Evolutionary conservation across 2,329 filamentous ascomycete species (phyloP), one percentile per base, ranked within the genome.

Genomic region (Claviceps humidiphila): DNA sequence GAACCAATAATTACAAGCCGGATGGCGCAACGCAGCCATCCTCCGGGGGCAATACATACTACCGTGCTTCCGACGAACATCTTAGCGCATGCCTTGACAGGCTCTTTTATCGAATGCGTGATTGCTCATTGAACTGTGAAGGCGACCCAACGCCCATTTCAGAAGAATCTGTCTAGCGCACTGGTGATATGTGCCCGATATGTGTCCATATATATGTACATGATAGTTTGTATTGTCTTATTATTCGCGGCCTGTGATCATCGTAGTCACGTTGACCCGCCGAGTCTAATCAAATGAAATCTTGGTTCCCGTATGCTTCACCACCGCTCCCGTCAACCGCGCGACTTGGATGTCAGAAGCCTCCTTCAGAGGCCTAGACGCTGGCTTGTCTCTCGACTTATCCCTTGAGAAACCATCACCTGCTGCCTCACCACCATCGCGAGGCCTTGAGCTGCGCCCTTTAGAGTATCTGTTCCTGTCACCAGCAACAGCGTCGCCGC

Each of bases 251-350:
- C 11, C 30, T 34, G 30, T 34, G 30, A 47, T 13, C 30, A 6
- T 26, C 48, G 45, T n/a, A 20, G 14, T 41, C 50, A 41, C 17
- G 40, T 47, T 39, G 11, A 49, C 26, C 30, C 6, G 24, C 43
- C 51, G 51, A 51, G 34, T 46, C 64, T 73, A 85, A 62, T 90
- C 87, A 69, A 95, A 94, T 0, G 81, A 87, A 53, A 80, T 81
- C 74, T 93, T 95, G 69, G 83, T 89, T 52, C 90, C 90, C 57
- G 84, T 77, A 7, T 78, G 76, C 67, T 86, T 82, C 22, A 93
- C 86, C 64, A 93, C 88, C 7, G 82, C 84, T 54, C 87, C 88
- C 44, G 84, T 90, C 58, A 89, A 77, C 61, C 86, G 79, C 51
- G 83, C 77, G 14, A 76, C 66, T 60, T 69, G 60, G 52, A 76